Base-by-base conservation (phyloP, 1,139 yeast species). In the Candida tropicalis region DNA sequence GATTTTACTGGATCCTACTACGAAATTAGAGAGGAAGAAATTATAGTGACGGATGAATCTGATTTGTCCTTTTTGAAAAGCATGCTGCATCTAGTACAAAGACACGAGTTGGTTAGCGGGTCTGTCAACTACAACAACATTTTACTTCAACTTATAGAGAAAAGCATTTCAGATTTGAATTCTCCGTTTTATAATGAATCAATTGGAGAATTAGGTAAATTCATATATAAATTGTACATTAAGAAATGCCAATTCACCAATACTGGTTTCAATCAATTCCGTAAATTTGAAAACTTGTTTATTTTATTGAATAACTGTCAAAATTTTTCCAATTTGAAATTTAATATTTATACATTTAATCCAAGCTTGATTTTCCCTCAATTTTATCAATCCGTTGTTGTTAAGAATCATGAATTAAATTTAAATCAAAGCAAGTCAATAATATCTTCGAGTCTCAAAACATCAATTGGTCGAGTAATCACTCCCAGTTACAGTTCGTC, bases 281-380 rank as follows among this genome's bases (percentile, higher is more conserved):
- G 41, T 34, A 35, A 38, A n/a, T 63, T 62, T 48, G 69, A 63
- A 42, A 60, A 57, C 40, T 41, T 58, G 10, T 51, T 47, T n/a
- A 33, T 43, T 6, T 49, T 54, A 17, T 31, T 52, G 8, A 44
- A 47, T 26, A 35, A 42, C 11, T 41, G 47, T n/a, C 31, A 20
- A n/a, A 48, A 46, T 29, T 54, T 51, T 37, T 22, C 40, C 12
- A 41, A 35, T 13, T 35, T 51, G n/a, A 47, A 46, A 17, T 45
- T 51, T 24, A 50, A 51, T 20, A 44, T 52, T 25, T 56, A 55
- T 24, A 58, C 66, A 1, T 52, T 54, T 17, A 56, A 60, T 15
- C 68, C 69, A 2, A 54, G 53, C 12, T 46, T 65, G 13, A 41
- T 62, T 36, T 65, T 62, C 44, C 68, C 66, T 3, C 39, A 44